Percentiles rank a stretch among this genome's conserved stretches.
These are phyloP conservation scores for Talaromyces funiculosus DNA, from an alignment of 2,329 filamentous ascomycete species.

Conservation along the genomic window DNA sequence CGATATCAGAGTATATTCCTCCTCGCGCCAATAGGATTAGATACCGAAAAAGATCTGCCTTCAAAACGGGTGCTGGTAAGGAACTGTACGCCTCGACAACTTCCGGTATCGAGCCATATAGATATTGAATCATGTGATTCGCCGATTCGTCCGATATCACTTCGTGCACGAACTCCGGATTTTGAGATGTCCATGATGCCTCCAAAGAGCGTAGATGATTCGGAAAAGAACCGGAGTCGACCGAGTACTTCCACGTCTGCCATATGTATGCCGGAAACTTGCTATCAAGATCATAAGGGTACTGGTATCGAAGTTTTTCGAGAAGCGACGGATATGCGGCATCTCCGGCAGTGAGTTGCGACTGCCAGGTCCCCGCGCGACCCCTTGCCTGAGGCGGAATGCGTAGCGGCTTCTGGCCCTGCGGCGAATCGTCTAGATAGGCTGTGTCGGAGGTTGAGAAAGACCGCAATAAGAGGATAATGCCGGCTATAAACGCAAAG, in stretches of 20 bases:
- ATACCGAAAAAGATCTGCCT: constrained; percentile 74
- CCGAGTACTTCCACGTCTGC: constrained; percentile 96
- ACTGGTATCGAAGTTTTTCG: constrained; percentile 83
- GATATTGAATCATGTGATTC: constrained; percentile 70
- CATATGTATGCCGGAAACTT: constrained; percentile 98
- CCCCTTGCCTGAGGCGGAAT: constrained; percentile 15
- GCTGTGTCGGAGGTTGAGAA: not conserved
- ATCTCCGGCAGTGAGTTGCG: constrained; percentile 63
- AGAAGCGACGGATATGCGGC: constrained; percentile 66
- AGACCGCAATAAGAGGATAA: constrained; percentile 12
- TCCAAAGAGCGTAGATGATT: constrained; percentile 74
- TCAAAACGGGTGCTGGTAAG: constrained; percentile 67
- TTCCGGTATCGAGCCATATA: constrained; percentile 78
- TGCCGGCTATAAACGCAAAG: constrained; percentile 3
- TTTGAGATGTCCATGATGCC: constrained; percentile 79
- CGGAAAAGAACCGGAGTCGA: constrained; percentile 67
- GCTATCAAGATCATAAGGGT: constrained; percentile 79
- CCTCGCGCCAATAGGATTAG: constrained; percentile 70
- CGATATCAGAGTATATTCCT: constrained; percentile 86
- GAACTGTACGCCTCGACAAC: constrained; percentile 70
- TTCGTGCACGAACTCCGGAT: constrained; percentile 91
- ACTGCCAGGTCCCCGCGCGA: constrained; percentile 37
- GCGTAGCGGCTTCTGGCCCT: constrained; percentile 1
- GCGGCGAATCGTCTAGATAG: not conserved
- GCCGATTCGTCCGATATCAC: constrained; percentile 91